Evolutionary conservation across 139 green algal genomes (phyloP), one percentile per base, ranked within the genome.

Genomic region (Monoraphidium neglectum): DNA sequence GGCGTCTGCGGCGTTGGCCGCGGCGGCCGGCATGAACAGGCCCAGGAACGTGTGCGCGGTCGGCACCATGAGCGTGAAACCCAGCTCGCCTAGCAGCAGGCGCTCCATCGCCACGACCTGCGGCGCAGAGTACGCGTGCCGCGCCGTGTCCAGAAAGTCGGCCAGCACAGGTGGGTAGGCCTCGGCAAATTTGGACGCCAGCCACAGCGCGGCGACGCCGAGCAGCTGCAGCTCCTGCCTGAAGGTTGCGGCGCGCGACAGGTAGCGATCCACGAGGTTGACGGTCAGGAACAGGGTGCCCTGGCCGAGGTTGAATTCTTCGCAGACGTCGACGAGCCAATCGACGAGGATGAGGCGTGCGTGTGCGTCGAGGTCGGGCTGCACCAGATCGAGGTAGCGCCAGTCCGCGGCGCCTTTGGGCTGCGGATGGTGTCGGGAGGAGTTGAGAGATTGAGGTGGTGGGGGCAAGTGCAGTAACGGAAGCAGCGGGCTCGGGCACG

Each of bases 151-250:
- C 60, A 87, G 91, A 65, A 97, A 96, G 37, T 97, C 90, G 36
- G 93, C 88, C 46, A 97, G 76, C 59, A 88, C 12, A 12, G 43
- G 43, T 8, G 43, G 43, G 43, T 51, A 51, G 8, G 43, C 12
- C 43, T 99, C 95, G 83, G 98, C 92, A 62, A 95, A 98, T 79
- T 99, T 99, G 72, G 92, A 83, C 1, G 95, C 95, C 24, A 99
- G 75, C 67, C 96, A 90, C 86, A 98, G 95, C 83, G 83, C 92
- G 10, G 94, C 86, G 15, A 98, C 81, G 36, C 94, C 95, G 40
- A 98, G 78, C n/a, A 80, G 71, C 53, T 81, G 76, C 37, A 86
- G 72, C 57, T 74, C 75, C 67, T 33, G 72, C 40, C 74, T 64
- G 23, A 30, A 68, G 53, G 78, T 83, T 35, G 81, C 28, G 18